Evolutionary conservation across 768 basidiomycete genomes (phyloP).

Genomic region (Macrocybe gigantea): DNA sequence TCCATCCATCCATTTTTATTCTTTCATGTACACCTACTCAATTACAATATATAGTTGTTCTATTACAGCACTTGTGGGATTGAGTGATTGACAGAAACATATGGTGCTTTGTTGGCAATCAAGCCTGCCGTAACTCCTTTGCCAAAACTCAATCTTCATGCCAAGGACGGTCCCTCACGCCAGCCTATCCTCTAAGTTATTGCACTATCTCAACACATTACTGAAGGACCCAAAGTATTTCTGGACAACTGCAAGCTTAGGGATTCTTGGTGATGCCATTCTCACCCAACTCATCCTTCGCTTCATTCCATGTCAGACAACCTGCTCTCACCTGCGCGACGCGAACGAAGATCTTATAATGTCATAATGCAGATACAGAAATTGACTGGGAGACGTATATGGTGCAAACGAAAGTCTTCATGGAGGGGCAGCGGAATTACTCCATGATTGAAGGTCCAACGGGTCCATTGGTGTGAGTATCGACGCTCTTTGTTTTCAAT

Average conservation of each 20-base stretch:
- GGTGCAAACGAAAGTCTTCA: constrained; percentile 73
- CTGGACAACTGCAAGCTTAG: constrained; percentile 56
- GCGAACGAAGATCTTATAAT: constrained; percentile 3
- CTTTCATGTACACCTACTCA: too few species aligned
- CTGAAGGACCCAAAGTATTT: constrained; percentile 57
- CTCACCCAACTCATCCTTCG: constrained; percentile 78
- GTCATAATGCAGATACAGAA: constrained; percentile 72
- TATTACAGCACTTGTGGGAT: too few species aligned
- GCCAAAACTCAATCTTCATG: too few species aligned
- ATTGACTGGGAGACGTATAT: constrained; percentile 99
- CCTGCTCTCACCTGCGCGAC: constrained; percentile 1
- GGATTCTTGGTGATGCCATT: constrained; percentile 68
- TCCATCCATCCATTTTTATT: constrained; percentile 12
- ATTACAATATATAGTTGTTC: too few species aligned
- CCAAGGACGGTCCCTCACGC: constrained; percentile 3
- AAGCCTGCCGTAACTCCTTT: too few species aligned
- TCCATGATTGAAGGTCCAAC: constrained; percentile 80
- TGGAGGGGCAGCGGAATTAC: constrained; percentile 83
- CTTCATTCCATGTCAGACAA: constrained; percentile 72
- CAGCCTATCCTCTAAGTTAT: constrained; percentile 13
- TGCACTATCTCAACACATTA: constrained; percentile 17
- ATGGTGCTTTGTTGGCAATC: too few species aligned
- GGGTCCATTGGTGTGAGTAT: constrained; percentile 81
- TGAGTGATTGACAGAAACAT: too few species aligned
- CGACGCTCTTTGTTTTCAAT: constrained; percentile 1